A percentile compares a stretch with the other conserved stretches of the same genome.
These are phyloP conservation scores for Collybia nuda DNA, from an alignment of 768 basidiomycete genomes.

Conservation along the genomic window DNA sequence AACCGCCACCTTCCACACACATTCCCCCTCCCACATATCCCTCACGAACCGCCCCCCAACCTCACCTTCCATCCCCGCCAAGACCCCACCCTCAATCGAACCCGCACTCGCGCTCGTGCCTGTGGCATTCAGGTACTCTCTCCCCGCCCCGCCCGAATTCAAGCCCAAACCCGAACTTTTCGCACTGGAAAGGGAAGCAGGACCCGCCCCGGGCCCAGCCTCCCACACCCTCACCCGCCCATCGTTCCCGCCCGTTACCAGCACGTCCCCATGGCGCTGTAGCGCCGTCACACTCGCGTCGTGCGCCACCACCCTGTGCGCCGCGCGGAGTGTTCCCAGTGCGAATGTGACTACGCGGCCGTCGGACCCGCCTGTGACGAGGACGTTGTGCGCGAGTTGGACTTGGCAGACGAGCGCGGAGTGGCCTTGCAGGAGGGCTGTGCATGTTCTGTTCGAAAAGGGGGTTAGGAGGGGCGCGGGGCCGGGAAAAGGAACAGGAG, in stretches of 20 bases:
- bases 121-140: too few species aligned
- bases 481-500: not conserved
- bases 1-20: slow-evolving; percentile 86
- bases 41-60: slow-evolving; percentile 59
- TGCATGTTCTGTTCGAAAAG: slow-evolving; percentile 55
- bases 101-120: slow-evolving; percentile 22
- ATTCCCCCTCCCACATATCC: slow-evolving; percentile 78
- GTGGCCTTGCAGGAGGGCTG: slow-evolving; percentile 87
- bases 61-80: too few species aligned
- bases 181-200: too few species aligned
- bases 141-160: too few species aligned
- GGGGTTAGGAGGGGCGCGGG: not conserved
- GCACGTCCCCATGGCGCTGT: slow-evolving; percentile 81
- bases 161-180: too few species aligned
- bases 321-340: slow-evolving; percentile 29
- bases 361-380: slow-evolving; percentile 86
- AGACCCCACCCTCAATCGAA: too few species aligned
- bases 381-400: slow-evolving; percentile 59
- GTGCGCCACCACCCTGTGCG: slow-evolving; percentile 82
- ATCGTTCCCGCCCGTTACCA: slow-evolving; percentile 85
- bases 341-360: slow-evolving; percentile 62
- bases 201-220: slow-evolving; percentile 26
- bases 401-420: slow-evolving; percentile 91
- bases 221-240: slow-evolving; percentile 79
- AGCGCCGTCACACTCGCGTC: slow-evolving; percentile 84